A percentile compares a stretch with the other conserved stretches of the same genome.
These are phyloP conservation scores for Talaromyces sp. DNA, from an alignment of 2,329 filamentous ascomycete species.

Conservation along the genomic window DNA sequence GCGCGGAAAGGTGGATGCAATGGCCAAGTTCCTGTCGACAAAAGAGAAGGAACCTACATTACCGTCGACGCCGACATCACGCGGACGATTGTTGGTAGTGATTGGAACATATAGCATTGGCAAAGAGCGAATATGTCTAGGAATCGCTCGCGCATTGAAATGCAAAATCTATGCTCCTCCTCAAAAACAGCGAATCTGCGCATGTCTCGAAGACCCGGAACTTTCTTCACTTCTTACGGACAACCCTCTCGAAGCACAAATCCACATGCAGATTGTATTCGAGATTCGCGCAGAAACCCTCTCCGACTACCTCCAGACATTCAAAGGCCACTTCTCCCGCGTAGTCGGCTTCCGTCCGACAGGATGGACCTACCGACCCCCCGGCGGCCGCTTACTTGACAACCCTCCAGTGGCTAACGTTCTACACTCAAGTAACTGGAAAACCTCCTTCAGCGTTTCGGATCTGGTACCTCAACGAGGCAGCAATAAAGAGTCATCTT, in stretches of 20 bases:
- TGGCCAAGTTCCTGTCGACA: slow-evolving; percentile 60
- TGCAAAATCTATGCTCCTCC: slow-evolving; percentile 88
- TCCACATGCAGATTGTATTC: slow-evolving; percentile 96
- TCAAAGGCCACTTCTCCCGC: slow-evolving; percentile 77
- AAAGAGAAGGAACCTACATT: slow-evolving; percentile 34
- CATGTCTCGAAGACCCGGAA: slow-evolving; percentile 81
- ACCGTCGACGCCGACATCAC: slow-evolving; percentile 21
- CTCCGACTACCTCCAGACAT: slow-evolving; percentile 78
- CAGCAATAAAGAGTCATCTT: slow-evolving; percentile 76
- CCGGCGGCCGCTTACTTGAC: slow-evolving; percentile 61
- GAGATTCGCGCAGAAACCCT: slow-evolving; percentile 89
- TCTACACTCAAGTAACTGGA: slow-evolving; percentile 70
- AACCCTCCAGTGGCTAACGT: slow-evolving; percentile 64
- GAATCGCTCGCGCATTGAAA: slow-evolving; percentile 79
- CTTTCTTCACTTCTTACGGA: slow-evolving; percentile 73
- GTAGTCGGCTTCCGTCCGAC: slow-evolving; percentile 89
- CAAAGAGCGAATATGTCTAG: slow-evolving; percentile 92
- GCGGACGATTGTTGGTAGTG: slow-evolving; percentile 74
- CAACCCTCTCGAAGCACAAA: slow-evolving; percentile 80
- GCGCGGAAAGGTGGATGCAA: slow-evolving; percentile 56
- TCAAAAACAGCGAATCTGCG: slow-evolving; percentile 78
- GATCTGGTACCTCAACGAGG: slow-evolving; percentile 81
- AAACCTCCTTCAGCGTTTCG: slow-evolving; percentile 65
- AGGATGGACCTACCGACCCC: slow-evolving; percentile 88
- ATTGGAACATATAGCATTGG: slow-evolving; percentile 98